These are phyloP conservation scores for Colletotrichum eleusines DNA, from an alignment of 2,329 filamentous ascomycete genomes.

Conservation along the genomic window DNA sequence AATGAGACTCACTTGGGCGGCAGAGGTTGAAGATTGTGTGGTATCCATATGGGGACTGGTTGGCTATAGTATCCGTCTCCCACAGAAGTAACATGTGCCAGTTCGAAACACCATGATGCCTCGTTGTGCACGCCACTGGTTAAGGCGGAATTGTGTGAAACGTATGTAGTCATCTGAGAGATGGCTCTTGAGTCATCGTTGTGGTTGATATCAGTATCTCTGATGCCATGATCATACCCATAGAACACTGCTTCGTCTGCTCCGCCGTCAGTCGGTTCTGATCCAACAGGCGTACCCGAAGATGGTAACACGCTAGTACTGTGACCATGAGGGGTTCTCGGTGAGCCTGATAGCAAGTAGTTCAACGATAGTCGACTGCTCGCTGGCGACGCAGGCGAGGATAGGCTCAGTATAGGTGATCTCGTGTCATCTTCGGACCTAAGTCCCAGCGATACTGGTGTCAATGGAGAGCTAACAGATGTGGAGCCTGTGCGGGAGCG, in stretches of 20 bases:
- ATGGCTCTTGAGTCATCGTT: conserved; percentile 80
- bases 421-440: conserved; percentile 53
- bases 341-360: conserved; percentile 69
- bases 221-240: conserved; percentile 77
- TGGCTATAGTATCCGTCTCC: conserved; percentile 75
- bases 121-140: not conserved
- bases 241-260: conserved; percentile 64
- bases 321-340: conserved; percentile 48
- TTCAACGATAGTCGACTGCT: conserved; percentile 70
- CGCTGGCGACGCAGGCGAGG: conserved; percentile 44
- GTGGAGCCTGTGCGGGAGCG: conserved; percentile 46
- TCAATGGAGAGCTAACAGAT: conserved; percentile 54
- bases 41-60: conserved; percentile 72
- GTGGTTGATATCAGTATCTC: conserved; percentile 75
- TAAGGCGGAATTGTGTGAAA: not conserved
- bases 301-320: conserved; percentile 43
- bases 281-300: conserved; percentile 44
- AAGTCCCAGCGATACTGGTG: conserved; percentile 55
- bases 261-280: conserved; percentile 2
- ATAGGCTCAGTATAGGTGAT: conserved; percentile 43
- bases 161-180: conserved; percentile 49
- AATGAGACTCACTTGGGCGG: conserved; percentile 54
- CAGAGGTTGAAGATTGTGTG: conserved; percentile 61
- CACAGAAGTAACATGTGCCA: not conserved
- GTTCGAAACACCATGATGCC: not conserved